These are phyloP conservation scores for Aspergillus felis DNA, from an alignment of 2,329 filamentous ascomycete species.

Conservation along the genomic window DNA sequence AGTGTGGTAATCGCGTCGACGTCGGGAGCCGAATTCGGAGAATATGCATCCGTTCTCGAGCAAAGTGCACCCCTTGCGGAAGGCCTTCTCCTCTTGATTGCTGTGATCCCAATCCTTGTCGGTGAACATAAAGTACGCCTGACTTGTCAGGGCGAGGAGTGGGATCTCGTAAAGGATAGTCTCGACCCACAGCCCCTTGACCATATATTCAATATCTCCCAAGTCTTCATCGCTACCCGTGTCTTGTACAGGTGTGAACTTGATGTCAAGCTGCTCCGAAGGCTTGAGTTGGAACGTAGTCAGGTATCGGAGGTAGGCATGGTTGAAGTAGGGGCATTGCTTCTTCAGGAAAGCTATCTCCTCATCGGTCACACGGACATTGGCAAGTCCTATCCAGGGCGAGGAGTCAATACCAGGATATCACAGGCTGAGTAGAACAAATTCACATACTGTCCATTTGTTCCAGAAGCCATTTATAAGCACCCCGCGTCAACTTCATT, in stretches of 20 bases:
- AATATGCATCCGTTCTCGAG: slow-evolving; percentile 80
- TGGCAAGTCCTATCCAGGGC: slow-evolving; percentile 64
- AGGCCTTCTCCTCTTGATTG: slow-evolving; percentile 80
- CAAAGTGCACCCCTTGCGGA: slow-evolving; percentile 71
- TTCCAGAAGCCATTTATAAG: slow-evolving; percentile 77
- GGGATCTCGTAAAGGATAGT: slow-evolving; percentile 98
- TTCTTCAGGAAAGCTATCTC: slow-evolving; percentile 75
- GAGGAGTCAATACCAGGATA: slow-evolving; percentile 6
- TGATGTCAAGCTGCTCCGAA: slow-evolving; percentile 70
- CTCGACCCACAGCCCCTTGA: slow-evolving; percentile 83
- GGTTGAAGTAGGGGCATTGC: slow-evolving; percentile 74
- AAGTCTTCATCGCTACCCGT: slow-evolving; percentile 61
- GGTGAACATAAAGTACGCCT: slow-evolving; percentile 96
- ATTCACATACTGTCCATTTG: slow-evolving; percentile 69
- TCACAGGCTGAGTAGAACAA: neutral
- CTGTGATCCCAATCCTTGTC: slow-evolving; percentile 89
- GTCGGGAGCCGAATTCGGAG: slow-evolving; percentile 88
- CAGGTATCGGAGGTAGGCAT: slow-evolving; percentile 76
- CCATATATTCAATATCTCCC: slow-evolving; percentile 72
- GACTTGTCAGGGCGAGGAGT: slow-evolving; percentile 82
- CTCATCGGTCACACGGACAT: slow-evolving; percentile 72
- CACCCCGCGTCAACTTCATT: slow-evolving; percentile 80
- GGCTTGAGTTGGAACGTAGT: slow-evolving; percentile 77
- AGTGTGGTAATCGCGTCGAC: slow-evolving; percentile 89
- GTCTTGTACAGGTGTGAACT: slow-evolving; percentile 56